A percentile compares a stretch with the other conserved stretches of the same genome.
Evolutionary conservation across 2,329 filamentous ascomycete species (phyloP).

Genomic region (Aureobasidium lini): DNA sequence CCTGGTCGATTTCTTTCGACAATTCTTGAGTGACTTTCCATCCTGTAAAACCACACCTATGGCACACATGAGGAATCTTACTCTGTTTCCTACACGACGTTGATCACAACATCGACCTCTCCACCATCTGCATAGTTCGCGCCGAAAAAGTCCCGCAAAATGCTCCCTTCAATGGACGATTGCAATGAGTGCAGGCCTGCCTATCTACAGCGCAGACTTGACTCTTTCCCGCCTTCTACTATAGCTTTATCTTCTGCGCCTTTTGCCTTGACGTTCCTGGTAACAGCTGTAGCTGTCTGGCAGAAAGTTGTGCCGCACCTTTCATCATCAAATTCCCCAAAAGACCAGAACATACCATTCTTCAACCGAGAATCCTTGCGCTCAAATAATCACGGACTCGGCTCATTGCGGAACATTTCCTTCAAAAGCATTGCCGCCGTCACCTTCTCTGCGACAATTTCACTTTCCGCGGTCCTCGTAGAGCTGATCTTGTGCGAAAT

Average conservation of each 20-base stretch:
- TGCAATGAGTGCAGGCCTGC: constrained; percentile 55
- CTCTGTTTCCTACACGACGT: too few species aligned
- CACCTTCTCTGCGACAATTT: constrained; percentile 70
- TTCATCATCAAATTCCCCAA: constrained; percentile 44
- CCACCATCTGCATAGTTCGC: neutral
- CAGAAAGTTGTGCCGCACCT: constrained; percentile 67
- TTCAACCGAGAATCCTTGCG: constrained; percentile 45
- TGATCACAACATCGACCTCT: neutral
- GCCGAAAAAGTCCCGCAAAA: neutral
- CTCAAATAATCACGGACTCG: constrained; percentile 27
- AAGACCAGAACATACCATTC: constrained; percentile 55
- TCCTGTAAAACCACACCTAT: neutral
- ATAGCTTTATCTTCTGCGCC: constrained; percentile 57
- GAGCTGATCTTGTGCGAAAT: constrained; percentile 81
- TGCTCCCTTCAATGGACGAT: constrained; percentile 25
- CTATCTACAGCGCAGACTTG: constrained; percentile 36
- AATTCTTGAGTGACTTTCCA: neutral
- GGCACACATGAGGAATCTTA: neutral
- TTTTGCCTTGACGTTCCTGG: constrained; percentile 62
- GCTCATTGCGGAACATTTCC: constrained; percentile 20
- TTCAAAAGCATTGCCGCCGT: constrained; percentile 35
- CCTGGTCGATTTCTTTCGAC: neutral
- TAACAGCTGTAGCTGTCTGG: constrained; percentile 55
- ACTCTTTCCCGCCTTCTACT: constrained; percentile 39
- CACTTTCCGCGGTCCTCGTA: constrained; percentile 67